Evolutionary conservation across 805 yeast species (phyloP), one percentile per base, ranked within the genome.

Genomic region (Pichia ethanolica): DNA sequence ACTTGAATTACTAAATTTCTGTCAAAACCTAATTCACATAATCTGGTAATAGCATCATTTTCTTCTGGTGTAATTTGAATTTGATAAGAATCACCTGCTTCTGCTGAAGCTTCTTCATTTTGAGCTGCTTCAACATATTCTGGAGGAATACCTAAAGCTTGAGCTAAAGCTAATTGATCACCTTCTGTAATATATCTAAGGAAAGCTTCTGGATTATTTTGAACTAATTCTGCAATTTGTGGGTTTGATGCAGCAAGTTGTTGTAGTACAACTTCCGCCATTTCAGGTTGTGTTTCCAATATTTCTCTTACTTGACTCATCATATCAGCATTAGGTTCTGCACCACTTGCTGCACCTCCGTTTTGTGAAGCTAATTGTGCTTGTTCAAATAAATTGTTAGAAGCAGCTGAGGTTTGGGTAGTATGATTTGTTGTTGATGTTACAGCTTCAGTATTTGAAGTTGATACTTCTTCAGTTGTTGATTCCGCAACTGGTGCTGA

Each of bases 11-110:
- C 99, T 50, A 85, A 72, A 57, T 83, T 77, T 57, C 96, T 79
- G 57, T 89, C 96, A 61, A 93, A 93, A 0, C 99, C 99, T 56
- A 93, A 75, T 67, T 86, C 97, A 66, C 95, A 85, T 56, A 93
- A 75, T 64, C 99, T 80, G 54, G 77, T 75, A 56, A 93, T 87
- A n/a, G 98, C 96, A 53, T 76, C 87, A 62, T 86, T 84, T 63
- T 93, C 99, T 59, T 82, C 93, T 49, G 78, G 82, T 7, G 96
- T 78, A 50, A 93, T 70, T 54, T 72, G 75, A 52, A 87, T 77
- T 37, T 53, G 53, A 6, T 41, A 45, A 10, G 42, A 51, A 20
- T 45, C 56, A 8, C 71, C 75, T 37, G 65, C 79, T 38, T 67
- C 74, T 35, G 63, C 74, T 37, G 61, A 71, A n/a, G 66, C 70